phyloP scores from a whole-genome alignment of 768 basidiomycete species.

The Termitomyces sp. region DNA sequence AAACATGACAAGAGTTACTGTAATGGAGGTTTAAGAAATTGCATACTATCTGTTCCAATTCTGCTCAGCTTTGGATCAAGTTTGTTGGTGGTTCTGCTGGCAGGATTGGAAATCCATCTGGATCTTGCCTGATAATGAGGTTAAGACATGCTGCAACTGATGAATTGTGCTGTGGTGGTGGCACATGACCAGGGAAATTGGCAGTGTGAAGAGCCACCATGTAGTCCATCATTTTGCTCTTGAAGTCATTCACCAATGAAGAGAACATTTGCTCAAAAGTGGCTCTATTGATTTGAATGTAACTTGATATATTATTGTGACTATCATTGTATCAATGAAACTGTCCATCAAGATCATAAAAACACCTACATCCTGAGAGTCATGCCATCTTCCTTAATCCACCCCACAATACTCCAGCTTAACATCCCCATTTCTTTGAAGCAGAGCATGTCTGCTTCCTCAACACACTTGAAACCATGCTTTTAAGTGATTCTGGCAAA shows the following conservation, averaged over 20 bases:
- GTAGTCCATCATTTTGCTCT: background rate
- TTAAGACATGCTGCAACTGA: background rate
- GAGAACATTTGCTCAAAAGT: background rate
- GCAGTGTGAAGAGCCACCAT: background rate
- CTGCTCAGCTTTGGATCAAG: no score
- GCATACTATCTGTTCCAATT: no score
- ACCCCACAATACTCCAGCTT: background rate
- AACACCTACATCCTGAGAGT: background rate
- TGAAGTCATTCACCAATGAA: background rate
- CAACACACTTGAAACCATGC: no score
- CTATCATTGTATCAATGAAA: background rate
- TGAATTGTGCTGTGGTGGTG: no score
- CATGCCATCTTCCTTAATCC: background rate
- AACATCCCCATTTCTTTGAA: background rate
- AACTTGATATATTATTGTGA: background rate
- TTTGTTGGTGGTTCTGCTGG: background rate
- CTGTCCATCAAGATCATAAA: no score
- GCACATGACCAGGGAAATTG: background rate
- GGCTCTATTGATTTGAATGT: background rate
- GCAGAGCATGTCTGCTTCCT: background rate
- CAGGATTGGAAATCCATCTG: background rate
- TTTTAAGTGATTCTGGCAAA: no score
- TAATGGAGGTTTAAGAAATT: background rate
- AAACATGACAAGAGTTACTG: background rate
- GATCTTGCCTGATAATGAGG: background rate